Evolutionary conservation across 768 basidiomycete species (phyloP).

Genomic region (Polyporus arcularius): DNA sequence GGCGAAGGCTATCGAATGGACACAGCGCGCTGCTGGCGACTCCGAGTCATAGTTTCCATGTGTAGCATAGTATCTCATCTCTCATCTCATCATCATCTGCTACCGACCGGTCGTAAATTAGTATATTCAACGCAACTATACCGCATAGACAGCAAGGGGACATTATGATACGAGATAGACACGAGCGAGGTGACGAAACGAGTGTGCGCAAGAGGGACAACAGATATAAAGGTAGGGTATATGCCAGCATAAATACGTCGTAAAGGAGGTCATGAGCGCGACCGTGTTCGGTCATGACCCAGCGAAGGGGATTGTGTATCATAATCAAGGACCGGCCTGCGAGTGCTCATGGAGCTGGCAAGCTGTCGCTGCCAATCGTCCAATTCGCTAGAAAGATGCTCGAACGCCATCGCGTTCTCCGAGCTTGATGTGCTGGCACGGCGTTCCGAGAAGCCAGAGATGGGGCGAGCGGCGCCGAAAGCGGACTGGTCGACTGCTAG

Average conservation of each 20-base stretch:
- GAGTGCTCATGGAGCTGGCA: slow-evolving; percentile 74
- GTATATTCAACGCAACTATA: slow-evolving; percentile 31
- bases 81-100: neutral
- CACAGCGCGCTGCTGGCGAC: slow-evolving; percentile 55
- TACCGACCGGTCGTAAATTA: slow-evolving; percentile 13
- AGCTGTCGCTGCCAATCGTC: slow-evolving; percentile 88
- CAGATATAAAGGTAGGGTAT: slow-evolving; percentile 47
- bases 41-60: slow-evolving; percentile 35
- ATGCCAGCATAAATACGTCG: slow-evolving; percentile 37
- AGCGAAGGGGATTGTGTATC: slow-evolving; percentile 50
- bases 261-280: slow-evolving; percentile 44
- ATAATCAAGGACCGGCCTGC: slow-evolving; percentile 71
- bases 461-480: slow-evolving; percentile 60
- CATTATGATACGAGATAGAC: slow-evolving; percentile 21
- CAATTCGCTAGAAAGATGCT: slow-evolving; percentile 76
- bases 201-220: slow-evolving; percentile 42
- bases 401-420: slow-evolving; percentile 76
- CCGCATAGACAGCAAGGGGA: slow-evolving; percentile 36
- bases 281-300: slow-evolving; percentile 60
- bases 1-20: slow-evolving; percentile 90
- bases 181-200: slow-evolving; percentile 37
- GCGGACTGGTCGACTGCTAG: slow-evolving; percentile 83
- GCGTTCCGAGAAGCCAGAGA: slow-evolving; percentile 58
- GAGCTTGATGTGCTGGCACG: slow-evolving; percentile 79
- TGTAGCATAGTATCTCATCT: slow-evolving; percentile 3